Base-by-base conservation (phyloP, 306 rosid genomes). In the Sicyos baderoa region DNA sequence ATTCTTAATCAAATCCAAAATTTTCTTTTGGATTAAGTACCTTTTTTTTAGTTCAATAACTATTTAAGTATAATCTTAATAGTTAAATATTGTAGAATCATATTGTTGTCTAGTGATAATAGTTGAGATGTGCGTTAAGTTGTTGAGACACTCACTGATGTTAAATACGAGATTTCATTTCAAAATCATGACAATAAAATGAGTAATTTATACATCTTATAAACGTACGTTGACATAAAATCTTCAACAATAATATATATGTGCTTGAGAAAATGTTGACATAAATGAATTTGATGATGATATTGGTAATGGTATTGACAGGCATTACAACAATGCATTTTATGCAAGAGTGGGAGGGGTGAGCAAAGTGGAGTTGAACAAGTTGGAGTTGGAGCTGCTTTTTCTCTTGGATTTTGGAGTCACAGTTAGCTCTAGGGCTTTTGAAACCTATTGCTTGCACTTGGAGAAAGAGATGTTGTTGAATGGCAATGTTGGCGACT, bases 331-430 rank as follows among this genome's bases (percentile, higher is more conserved):
- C 81, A 92, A 89, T 47, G 85, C 89, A 37, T 88, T 87, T 73
- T 87, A 84, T 74, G 96, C 98, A 32, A 69, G 90, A 74, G 84
- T 86, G 67, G 93, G 94, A 35, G 96, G 95, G 63, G 93, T 93
- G 63, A 89, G 88, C 82, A 93, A 88, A 53, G 78, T 60, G 47
- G 97, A 89, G 73, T 6, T 91, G 73, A 89, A 91, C 87, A 91
- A 71, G 82, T 85, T 91, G 16, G 97, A 91, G 73, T 15, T 89
- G 58, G 96, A 91, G 84, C 77, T 93, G 75, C 98, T 93, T 4
- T 88, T 79, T 79, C 81, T 86, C 49, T 78, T 93, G 81, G 96
- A 93, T 82, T 93, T 88, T 78, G 83, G 87, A 54, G 91, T 93
- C 7, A 68, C 58, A 58, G 97, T 93, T 17, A 85, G 91, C 86